phyloP scores from a whole-genome alignment of 345 rosid species.

The Dipteronia sinensis region DNA sequence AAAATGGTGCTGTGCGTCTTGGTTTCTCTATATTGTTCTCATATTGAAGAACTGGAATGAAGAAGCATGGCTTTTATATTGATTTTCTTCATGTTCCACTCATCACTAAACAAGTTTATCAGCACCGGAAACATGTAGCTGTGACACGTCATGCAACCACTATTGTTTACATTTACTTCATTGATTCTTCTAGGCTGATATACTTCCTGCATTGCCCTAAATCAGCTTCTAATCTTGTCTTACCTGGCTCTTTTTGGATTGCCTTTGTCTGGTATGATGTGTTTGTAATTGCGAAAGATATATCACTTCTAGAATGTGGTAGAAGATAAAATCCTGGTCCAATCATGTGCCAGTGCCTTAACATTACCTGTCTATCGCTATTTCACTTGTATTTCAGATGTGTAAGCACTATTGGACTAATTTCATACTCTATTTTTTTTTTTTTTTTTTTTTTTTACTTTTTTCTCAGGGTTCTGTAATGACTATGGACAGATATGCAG shows the following conservation, averaged over 20 bases:
- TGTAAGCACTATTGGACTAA: constrained; percentile 1
- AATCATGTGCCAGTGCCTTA: background rate
- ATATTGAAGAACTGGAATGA: background rate
- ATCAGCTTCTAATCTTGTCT: background rate
- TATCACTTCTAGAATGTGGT: background rate
- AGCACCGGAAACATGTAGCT: background rate
- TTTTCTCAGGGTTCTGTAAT: constrained; percentile 65
- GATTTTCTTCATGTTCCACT: background rate
- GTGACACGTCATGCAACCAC: background rate
- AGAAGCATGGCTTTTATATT: background rate
- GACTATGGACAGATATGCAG: constrained; percentile 92
- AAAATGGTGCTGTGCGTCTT: background rate
- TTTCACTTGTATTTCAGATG: constrained; percentile 6
- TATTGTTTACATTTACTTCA: background rate
- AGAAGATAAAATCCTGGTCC: background rate
- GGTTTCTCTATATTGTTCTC: background rate
- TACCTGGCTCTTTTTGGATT: background rate
- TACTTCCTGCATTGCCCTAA: background rate
- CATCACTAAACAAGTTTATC: background rate
- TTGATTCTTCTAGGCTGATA: background rate
- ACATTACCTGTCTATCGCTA: background rate
- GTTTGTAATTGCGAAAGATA: background rate
- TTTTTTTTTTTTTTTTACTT: constrained; percentile 14
- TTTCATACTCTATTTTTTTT: constrained; percentile 2
- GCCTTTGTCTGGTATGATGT: background rate